Base-by-base conservation (phyloP, 768 basidiomycete species). In the Boletales sp. region DNA sequence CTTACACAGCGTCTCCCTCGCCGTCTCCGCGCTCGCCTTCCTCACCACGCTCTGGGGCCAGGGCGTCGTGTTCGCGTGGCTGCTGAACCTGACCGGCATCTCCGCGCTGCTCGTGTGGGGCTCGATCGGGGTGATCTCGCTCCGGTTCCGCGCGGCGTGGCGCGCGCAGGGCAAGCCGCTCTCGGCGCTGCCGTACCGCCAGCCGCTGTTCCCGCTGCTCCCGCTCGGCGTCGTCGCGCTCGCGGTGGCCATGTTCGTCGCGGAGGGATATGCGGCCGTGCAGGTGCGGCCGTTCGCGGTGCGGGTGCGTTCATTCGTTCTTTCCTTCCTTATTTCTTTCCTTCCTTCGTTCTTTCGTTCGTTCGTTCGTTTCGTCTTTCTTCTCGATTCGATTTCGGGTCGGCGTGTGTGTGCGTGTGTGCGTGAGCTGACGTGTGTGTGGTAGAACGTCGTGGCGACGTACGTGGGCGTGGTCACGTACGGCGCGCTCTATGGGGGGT, bases 61-160 rank as follows among this genome's bases (percentile, higher is more conserved):
- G 41, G 77, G 77, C 12, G 60, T 78, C 48, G 77, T 77, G 37
- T 81, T 82, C 55, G 75, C 73, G 2, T 80, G 79, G 84, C 70
- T 86, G 10, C 68, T 84, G 44, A 81, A 83, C 55, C 68, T 86
- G 45, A 81, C 80, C 8, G 83, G 85, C 37, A 80, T 87, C 40
- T 83, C 80, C 2, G 80, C 82, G 2, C 69, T 87, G 43, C 74
- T 87, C 51, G 82, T 83, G 37, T 87, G 86, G 84, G 77, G 75
- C 21, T 75, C 78, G 28, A 80, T 84, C 51, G 76, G 74, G 9
- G 15, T 71, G 31, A 80, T 80, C 32, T 79, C 76, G 5, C 60
- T 86, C 33, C 80, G 83, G 30, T 87, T 88, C 72, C 76, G 83
- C 19, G 57, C 62, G n/a, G 84, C 82, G 4, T 86, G 81, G 71